phyloP scores from a whole-genome alignment of 768 basidiomycete species.

The Suillus decipiens region DNA sequence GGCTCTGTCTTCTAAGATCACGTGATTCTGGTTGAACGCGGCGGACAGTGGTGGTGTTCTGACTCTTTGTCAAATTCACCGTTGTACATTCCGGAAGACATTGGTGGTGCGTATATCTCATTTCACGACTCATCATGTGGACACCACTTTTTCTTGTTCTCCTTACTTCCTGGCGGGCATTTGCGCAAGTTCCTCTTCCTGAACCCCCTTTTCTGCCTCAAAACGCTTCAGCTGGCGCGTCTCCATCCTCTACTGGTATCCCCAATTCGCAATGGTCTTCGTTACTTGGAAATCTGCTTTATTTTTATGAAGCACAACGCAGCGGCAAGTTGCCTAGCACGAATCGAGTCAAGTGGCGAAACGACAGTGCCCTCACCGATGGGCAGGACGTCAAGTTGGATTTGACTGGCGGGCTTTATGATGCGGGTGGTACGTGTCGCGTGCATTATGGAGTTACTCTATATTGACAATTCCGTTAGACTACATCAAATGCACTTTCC shows the following conservation, averaged over 20 bases:
- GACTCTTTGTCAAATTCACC: not conserved
- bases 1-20: not conserved
- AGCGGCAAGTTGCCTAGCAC: conserved; percentile 68
- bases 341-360: conserved; percentile 86
- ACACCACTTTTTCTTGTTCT: conserved; percentile 14
- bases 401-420: conserved; percentile 87
- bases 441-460: conserved; percentile 6
- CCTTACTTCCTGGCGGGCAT: conserved; percentile 28
- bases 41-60: too few relatives aligned
- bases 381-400: conserved; percentile 75
- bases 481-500: conserved; percentile 87
- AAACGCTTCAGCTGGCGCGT: conserved; percentile 54
- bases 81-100: not conserved
- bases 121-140: conserved; percentile 22
- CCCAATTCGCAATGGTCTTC: conserved; percentile 84
- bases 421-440: conserved; percentile 73
- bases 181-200: conserved; percentile 65
- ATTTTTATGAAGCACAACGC: conserved; percentile 91
- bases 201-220: conserved; percentile 67
- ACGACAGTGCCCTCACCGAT: conserved; percentile 76
- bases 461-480: conserved; percentile 42
- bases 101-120: conserved; percentile 1
- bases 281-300: conserved; percentile 77
- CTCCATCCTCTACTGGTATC: conserved; percentile 40
- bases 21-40: conserved; percentile 17